These are phyloP conservation scores for Solanum bulbocastanum DNA, from an alignment of 257 asterid genomes.

Conservation along the genomic window DNA sequence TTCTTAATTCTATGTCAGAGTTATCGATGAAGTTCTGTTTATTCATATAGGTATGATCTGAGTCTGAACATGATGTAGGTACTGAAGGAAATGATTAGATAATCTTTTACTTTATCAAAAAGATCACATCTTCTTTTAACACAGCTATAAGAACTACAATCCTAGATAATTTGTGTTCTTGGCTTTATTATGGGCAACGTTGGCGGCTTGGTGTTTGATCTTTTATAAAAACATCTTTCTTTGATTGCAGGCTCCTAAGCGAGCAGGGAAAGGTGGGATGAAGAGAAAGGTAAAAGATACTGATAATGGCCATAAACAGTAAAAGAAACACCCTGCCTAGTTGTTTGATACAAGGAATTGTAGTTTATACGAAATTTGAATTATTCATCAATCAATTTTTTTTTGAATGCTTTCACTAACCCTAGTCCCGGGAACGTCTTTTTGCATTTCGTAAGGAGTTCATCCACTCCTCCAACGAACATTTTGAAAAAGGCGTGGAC, in stretches of 20 bases:
- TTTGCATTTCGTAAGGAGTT: background rate
- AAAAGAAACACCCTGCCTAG: slow-evolving; percentile 14
- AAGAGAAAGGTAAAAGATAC: slow-evolving; percentile 51
- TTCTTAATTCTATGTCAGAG: background rate
- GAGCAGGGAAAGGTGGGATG: slow-evolving; percentile 35
- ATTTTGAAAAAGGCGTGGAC: background rate
- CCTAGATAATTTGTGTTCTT: background rate
- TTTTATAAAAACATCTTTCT: background rate
- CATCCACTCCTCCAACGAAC: background rate
- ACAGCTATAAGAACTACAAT: background rate
- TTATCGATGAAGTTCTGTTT: background rate
- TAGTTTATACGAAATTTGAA: background rate
- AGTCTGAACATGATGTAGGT: background rate
- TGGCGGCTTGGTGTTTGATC: background rate
- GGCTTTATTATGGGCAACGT: background rate
- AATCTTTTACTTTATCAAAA: background rate
- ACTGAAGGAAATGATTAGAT: background rate
- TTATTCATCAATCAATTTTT: background rate
- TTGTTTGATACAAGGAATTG: background rate
- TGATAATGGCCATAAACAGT: slow-evolving; percentile 20
- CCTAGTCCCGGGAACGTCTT: background rate
- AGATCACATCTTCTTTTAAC: background rate
- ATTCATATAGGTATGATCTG: background rate
- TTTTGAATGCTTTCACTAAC: background rate
- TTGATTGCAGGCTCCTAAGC: slow-evolving; percentile 45